Evolutionary conservation across 1,284 basidiomycete species (phyloP), one percentile per base, ranked within the genome.

Genomic region (Leccinum fuscescens): DNA sequence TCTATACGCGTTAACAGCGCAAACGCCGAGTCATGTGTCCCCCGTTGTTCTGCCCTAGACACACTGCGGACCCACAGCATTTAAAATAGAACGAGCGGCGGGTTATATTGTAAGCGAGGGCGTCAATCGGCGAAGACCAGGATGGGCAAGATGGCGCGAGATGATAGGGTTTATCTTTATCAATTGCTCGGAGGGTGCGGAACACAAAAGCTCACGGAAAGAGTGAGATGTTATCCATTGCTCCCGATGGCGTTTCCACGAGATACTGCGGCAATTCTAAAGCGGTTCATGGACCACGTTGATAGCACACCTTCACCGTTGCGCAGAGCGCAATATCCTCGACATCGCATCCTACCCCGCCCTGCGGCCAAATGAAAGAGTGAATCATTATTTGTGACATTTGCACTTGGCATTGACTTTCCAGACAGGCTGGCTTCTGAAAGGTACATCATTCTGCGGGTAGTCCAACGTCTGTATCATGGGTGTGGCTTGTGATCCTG

Each of bases 291-390:
- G 53, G 72, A 80, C 53, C 80, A 84, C 64, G 82, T 82, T 69
- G 77, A 81, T 58, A 77, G 78, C 50, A 46, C 15, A 27, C 48
- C 22, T 49, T 49, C 14, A 82, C 62, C 81, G 86, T 54, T 81
- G 85, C 51, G 84, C 87, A 71, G 74, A 74, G 49, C 79, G 79
- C 14, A 71, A 81, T 55, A 79, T 88, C 39, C 80, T 86, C 44
- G 78, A 80, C 65, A 67, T 84, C 31, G 76, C 79, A 6, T 74
- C 80, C 2, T 89, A 83, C 76, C 77, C 80, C 55, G 68, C 75
- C 20, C 78, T 88, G 58, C 84, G 87, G 48, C 78, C 88, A 55
- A 84, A 86, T 69, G 89, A 86, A 71, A 87, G 85, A 68, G 86
- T 84, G 35, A 81, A 86, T 62, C 79, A 83, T 17, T 79, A 22